Conservation (phyloP, 169 alveolate genomes). For the Plasmodium blacklocki region DNA sequence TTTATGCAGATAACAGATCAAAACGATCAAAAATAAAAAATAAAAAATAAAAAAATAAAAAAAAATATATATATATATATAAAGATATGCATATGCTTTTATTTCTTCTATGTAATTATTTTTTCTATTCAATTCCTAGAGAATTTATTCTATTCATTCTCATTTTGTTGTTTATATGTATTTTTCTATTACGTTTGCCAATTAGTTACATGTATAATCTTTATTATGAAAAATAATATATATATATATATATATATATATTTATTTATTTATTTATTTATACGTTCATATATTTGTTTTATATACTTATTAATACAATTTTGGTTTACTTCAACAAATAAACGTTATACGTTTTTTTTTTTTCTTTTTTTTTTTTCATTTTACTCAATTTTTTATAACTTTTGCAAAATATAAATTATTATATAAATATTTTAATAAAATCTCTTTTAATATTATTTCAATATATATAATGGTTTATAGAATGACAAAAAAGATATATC, state of each 20-base stretch:
- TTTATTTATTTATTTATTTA: not conserved
- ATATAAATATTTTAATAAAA: not conserved
- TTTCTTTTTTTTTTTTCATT: not conserved
- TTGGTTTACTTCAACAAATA: not conserved
- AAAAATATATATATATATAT: not conserved
- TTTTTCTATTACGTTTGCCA: too few relatives aligned
- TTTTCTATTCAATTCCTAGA: not conserved
- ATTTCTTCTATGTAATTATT: not conserved
- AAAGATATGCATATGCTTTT: not conserved
- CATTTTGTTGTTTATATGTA: too few relatives aligned
- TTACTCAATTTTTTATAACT: constrained; percentile 1
- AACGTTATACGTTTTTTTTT: not conserved
- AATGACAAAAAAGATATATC: not conserved
- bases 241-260: too few relatives aligned
- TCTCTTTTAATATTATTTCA: not conserved
- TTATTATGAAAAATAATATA: too few relatives aligned
- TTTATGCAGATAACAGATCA: not conserved
- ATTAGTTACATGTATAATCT: too few relatives aligned
- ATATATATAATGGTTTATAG: not conserved
- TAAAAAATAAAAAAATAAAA: too few relatives aligned
- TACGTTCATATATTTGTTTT: not conserved
- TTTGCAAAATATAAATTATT: not conserved
- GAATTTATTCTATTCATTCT: not conserved
- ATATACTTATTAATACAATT: not conserved
- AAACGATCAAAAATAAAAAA: not conserved